Percentiles rank a stretch among this genome's conserved stretches.
These are phyloP conservation scores for Scenedesmus sp. DNA, from an alignment of 163 green algal species.

Conservation along the genomic window DNA sequence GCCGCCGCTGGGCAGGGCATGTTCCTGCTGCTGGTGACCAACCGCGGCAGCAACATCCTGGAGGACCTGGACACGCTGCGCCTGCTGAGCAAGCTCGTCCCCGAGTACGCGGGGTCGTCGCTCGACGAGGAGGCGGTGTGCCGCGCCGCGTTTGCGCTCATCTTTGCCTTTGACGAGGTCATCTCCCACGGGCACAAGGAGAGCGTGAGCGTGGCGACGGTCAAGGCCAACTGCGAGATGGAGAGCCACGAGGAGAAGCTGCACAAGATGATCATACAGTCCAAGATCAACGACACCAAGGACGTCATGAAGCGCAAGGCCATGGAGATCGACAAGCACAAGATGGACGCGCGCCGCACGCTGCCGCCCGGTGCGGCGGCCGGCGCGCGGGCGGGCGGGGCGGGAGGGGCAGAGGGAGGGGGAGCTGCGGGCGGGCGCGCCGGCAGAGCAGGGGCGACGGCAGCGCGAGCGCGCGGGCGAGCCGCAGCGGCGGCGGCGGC, in stretches of 20 bases:
- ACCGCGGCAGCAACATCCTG: constrained; percentile 98
- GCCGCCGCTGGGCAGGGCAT: constrained; percentile 71
- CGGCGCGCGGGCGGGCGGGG: too few species aligned
- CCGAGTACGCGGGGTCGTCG: constrained; percentile 82
- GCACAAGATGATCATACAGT: constrained; percentile 99
- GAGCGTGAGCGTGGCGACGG: constrained; percentile 91
- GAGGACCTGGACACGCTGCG: constrained; percentile 99
- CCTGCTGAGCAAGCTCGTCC: constrained; percentile 94
- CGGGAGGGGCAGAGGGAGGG: too few species aligned
- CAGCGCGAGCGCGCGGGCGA: constrained; percentile 3
- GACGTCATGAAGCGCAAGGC: constrained; percentile 98
- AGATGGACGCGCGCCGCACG: constrained; percentile 70
- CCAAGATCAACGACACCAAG: constrained; percentile 97
- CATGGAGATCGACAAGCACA: constrained; percentile 95
- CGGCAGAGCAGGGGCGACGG: too few species aligned
- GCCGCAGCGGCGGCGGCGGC: constrained; percentile 1
- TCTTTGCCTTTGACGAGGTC: constrained; percentile 99
- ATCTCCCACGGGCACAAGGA: constrained; percentile 95
- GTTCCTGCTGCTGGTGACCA: constrained; percentile 98
- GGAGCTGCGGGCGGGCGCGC: too few species aligned
- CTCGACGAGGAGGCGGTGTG: constrained; percentile 89
- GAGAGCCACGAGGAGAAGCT: constrained; percentile 99
- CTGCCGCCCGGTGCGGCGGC: too few species aligned
- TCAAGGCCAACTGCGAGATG: constrained; percentile 99
- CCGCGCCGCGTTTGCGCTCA: constrained; percentile 92